A percentile compares a stretch with the other conserved stretches of the same genome.
phyloP scores from a whole-genome alignment of 1,284 basidiomycete species.

The Garcileccinum viscosum region DNA sequence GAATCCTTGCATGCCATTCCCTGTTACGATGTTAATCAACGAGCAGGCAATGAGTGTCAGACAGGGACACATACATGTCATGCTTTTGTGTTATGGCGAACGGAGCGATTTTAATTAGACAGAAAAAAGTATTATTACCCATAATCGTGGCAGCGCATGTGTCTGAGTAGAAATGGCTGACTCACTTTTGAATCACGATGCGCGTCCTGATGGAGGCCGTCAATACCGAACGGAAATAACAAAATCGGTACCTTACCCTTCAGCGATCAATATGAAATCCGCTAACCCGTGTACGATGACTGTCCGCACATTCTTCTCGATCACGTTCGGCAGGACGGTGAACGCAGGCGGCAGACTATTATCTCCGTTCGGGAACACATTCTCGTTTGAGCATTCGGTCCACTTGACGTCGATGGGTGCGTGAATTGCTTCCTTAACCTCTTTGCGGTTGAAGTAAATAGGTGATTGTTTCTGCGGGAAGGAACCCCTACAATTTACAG shows the following conservation, averaged over 20 bases:
- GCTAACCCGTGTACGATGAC: constrained; percentile 77
- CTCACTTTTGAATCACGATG: constrained; percentile 72
- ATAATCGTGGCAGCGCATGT: not conserved
- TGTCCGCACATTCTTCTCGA: constrained; percentile 73
- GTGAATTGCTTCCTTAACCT: constrained; percentile 72
- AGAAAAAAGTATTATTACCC: not conserved
- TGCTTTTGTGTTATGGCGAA: constrained; percentile 45
- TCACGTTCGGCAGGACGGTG: constrained; percentile 72
- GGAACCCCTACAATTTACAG: not conserved
- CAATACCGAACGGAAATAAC: not conserved
- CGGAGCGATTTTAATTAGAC: not conserved
- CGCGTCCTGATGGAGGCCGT: constrained; percentile 49
- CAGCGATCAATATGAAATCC: constrained; percentile 74
- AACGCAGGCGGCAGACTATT: constrained; percentile 65
- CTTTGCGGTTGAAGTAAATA: not conserved
- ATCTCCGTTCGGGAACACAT: constrained; percentile 70
- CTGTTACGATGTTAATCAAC: constrained; percentile 35
- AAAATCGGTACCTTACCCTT: constrained; percentile 55
- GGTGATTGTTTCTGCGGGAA: not conserved
- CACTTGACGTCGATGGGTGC: constrained; percentile 68
- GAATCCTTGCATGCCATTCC: constrained; percentile 75
- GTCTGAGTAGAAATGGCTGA: constrained; percentile 6
- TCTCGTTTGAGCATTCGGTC: constrained; percentile 64
- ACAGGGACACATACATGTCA: constrained; percentile 62
- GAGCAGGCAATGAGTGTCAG: constrained; percentile 1